Conservation (phyloP, 176 grass and related monocot genomes). For the Alopecurus myosuroides region DNA sequence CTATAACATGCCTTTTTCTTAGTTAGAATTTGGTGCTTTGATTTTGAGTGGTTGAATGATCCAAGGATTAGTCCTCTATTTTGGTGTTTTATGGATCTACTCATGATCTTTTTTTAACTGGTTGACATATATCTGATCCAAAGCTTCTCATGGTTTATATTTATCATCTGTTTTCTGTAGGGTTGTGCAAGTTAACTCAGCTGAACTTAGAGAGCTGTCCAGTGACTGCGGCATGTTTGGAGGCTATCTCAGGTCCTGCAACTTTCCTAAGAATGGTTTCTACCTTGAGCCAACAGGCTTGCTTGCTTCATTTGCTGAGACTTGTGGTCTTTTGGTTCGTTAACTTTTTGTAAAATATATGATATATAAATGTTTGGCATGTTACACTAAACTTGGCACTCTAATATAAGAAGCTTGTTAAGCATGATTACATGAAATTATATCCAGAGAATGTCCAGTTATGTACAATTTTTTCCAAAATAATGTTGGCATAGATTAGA, state of each 20-base stretch:
- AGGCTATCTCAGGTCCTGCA: constrained; percentile 70
- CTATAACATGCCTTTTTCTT: neutral
- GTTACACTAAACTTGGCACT: neutral
- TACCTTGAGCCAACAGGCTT: neutral
- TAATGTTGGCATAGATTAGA: neutral
- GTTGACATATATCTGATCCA: neutral
- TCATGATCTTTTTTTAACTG: neutral
- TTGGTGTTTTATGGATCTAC: neutral
- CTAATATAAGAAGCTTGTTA: neutral
- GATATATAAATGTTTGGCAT: neutral
- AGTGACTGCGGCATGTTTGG: constrained; percentile 82
- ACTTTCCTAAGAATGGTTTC: neutral
- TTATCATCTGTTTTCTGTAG: constrained; percentile 36
- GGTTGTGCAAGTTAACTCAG: constrained; percentile 56
- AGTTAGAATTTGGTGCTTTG: neutral
- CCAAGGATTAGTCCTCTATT: neutral
- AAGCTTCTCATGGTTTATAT: neutral
- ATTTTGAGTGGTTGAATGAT: neutral
- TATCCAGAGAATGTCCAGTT: neutral
- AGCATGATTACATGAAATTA: neutral
- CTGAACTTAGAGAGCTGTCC: constrained; percentile 76
- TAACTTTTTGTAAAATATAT: neutral
- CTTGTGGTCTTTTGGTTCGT: neutral
- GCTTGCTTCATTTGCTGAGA: neutral
- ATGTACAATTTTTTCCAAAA: neutral